Evolutionary conservation across 2,329 filamentous ascomycete genomes (phyloP).

Genomic region (Penicillium crustosum): DNA sequence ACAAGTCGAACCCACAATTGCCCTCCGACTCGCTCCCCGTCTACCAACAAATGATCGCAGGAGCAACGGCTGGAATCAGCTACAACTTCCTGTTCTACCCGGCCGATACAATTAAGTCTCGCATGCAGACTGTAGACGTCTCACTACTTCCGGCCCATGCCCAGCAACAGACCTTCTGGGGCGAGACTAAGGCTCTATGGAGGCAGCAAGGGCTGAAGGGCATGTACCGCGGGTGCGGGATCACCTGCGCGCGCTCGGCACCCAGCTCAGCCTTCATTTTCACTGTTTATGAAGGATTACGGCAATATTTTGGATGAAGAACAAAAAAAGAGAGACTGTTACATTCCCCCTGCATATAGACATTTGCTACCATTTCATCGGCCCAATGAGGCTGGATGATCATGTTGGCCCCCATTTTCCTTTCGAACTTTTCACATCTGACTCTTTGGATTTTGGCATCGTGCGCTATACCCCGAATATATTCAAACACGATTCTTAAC

Average conservation of each 20-base stretch:
- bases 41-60: slow-evolving; percentile 83
- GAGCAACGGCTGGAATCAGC: slow-evolving; percentile 82
- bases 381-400: neutral
- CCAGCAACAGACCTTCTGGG: slow-evolving; percentile 66
- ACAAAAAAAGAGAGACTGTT: neutral
- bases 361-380: neutral
- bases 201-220: slow-evolving; percentile 76
- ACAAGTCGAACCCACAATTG: slow-evolving; percentile 11
- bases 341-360: slow-evolving; percentile 14
- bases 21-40: slow-evolving; percentile 64
- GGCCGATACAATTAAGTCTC: slow-evolving; percentile 93
- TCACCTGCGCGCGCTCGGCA: slow-evolving; percentile 82
- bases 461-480: slow-evolving; percentile 11
- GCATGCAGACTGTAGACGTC: slow-evolving; percentile 87
- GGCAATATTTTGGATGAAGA: slow-evolving; percentile 58
- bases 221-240: slow-evolving; percentile 90
- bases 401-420: neutral
- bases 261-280: slow-evolving; percentile 99
- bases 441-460: slow-evolving; percentile 6
- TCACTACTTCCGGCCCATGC: slow-evolving; percentile 41
- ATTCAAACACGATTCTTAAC: slow-evolving; percentile 3
- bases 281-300: slow-evolving; percentile 86
- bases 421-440: neutral
- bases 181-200: slow-evolving; percentile 74
- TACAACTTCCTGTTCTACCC: slow-evolving; percentile 99